Evolutionary conservation across 192 early-diverging fungal genomes (phyloP).

Genomic region (Chytriomyces sp.): DNA sequence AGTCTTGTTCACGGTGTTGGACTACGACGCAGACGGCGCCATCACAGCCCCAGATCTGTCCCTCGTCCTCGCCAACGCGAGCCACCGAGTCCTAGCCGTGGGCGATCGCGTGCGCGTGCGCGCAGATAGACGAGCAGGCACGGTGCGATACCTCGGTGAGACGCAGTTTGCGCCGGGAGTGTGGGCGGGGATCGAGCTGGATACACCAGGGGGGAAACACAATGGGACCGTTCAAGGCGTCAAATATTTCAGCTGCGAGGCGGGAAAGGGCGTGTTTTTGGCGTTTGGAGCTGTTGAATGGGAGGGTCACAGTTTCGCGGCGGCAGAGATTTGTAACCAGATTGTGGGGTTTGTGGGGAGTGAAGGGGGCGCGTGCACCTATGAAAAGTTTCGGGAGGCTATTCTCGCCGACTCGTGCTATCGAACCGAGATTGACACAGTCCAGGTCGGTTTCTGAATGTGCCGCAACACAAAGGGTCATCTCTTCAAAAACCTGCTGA

Average conservation of each 20-base stretch:
- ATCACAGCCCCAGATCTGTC: conserved; percentile 18
- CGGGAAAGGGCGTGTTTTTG: conserved; percentile 31
- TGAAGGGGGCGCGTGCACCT: background rate
- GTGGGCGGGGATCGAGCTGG: conserved; percentile 85
- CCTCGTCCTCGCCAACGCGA: conserved; percentile 3
- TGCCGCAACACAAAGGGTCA: background rate
- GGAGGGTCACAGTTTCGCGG: background rate
- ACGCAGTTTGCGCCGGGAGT: conserved; percentile 75
- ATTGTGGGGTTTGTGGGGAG: background rate
- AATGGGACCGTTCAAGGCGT: conserved; percentile 32
- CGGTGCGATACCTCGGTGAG: conserved; percentile 71
- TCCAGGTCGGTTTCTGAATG: background rate
- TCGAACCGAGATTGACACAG: background rate
- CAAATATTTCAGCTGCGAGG: conserved; percentile 29
- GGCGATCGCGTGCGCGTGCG: conserved; percentile 15
- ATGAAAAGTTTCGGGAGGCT: conserved; percentile 11
- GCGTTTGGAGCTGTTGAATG: conserved; percentile 2
- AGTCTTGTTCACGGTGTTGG: conserved; percentile 30
- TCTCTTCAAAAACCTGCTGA: background rate
- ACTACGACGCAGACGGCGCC: conserved; percentile 25
- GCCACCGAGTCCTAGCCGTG: background rate
- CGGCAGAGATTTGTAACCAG: conserved; percentile 14
- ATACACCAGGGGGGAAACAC: conserved; percentile 40
- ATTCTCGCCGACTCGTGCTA: conserved; percentile 13
- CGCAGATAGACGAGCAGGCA: conserved; percentile 41